Conservation (phyloP, 352 stramenopile species). For the Pythium volutum region DNA sequence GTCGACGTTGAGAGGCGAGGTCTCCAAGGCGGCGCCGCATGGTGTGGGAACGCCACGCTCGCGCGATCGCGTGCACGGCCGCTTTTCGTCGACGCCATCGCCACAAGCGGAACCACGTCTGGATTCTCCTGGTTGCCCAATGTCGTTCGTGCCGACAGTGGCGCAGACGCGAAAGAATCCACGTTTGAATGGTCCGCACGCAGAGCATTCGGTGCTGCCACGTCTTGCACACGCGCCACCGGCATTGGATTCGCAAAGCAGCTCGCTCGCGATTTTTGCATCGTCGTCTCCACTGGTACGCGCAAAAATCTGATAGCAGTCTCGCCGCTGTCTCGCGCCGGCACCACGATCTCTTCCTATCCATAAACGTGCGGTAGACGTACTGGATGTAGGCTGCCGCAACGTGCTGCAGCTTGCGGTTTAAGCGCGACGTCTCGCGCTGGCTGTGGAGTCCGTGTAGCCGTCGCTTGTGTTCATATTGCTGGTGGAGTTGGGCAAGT, state of each 20-base stretch:
- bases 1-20: too few relatives aligned
- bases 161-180: neutral
- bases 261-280: slow-evolving; percentile 22
- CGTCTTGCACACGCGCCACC: neutral
- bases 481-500: slow-evolving; percentile 41
- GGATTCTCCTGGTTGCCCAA: slow-evolving; percentile 17
- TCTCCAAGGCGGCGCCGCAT: slow-evolving; percentile 9
- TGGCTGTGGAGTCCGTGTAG: slow-evolving; percentile 38
- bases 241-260: slow-evolving; percentile 35
- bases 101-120: slow-evolving; percentile 30
- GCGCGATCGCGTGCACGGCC: slow-evolving; percentile 35
- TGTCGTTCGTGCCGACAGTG: neutral
- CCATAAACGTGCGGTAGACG: slow-evolving; percentile 38
- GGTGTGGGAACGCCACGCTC: slow-evolving; percentile 37
- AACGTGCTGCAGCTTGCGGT: slow-evolving; percentile 56
- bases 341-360: slow-evolving; percentile 12
- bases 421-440: slow-evolving; percentile 53
- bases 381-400: slow-evolving; percentile 72
- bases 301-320: slow-evolving; percentile 36
- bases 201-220: neutral
- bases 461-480: slow-evolving; percentile 41
- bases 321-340: slow-evolving; percentile 16
- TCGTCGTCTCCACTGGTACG: slow-evolving; percentile 16
- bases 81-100: slow-evolving; percentile 1
- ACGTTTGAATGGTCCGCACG: neutral